Conservation (phyloP, 305 asterid genomes). For the Rubia peregrina region DNA sequence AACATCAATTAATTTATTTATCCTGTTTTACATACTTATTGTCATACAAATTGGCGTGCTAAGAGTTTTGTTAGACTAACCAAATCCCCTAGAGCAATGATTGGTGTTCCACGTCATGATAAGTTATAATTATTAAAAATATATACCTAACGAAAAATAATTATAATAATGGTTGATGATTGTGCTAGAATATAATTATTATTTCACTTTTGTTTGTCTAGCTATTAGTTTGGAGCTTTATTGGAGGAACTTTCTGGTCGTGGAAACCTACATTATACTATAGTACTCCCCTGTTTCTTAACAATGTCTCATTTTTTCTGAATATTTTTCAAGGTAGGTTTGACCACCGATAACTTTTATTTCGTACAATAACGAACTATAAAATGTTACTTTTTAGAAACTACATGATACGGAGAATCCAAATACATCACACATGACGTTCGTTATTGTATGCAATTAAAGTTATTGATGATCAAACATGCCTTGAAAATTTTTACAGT, state of each 20-base stretch:
- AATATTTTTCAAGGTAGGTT: too few species aligned
- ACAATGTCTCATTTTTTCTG: too few species aligned
- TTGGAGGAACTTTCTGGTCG: neutral
- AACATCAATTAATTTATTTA: too few species aligned
- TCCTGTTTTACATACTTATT: neutral
- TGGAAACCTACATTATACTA: neutral
- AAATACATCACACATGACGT: too few species aligned
- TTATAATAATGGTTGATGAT: constrained; percentile 14
- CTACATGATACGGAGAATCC: too few species aligned
- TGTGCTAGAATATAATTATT: neutral
- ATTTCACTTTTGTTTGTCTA: neutral
- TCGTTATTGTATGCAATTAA: too few species aligned
- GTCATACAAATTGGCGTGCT: neutral
- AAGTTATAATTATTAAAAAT: neutral
- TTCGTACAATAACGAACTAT: too few species aligned
- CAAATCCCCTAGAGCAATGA: constrained; percentile 7
- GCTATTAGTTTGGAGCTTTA: neutral
- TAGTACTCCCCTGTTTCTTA: too few species aligned
- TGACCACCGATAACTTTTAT: too few species aligned
- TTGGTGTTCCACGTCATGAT: constrained; percentile 10
- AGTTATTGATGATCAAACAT: too few species aligned
- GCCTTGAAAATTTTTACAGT: too few species aligned
- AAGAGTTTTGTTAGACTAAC: neutral
- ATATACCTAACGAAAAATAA: constrained; percentile 10
- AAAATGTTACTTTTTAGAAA: too few species aligned